Evolutionary conservation across 1,139 yeast species (phyloP).

Genomic region (Debaryomycetaceae sp.): DNA sequence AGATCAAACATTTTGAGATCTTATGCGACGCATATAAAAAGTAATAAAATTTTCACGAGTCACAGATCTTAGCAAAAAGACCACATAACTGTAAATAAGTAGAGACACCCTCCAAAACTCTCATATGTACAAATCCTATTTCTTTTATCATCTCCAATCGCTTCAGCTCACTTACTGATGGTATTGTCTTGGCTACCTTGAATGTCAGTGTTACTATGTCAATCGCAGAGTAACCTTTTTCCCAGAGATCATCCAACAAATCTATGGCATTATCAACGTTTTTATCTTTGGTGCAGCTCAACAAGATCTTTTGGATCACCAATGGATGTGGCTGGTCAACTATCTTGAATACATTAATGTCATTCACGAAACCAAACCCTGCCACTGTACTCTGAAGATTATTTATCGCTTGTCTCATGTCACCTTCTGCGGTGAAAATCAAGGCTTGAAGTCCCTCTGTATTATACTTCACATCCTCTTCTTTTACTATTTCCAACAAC

Average conservation of each 20-base stretch:
- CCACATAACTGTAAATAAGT: slow-evolving; percentile 85
- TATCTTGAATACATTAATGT: slow-evolving; percentile 88
- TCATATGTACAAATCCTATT: slow-evolving; percentile 88
- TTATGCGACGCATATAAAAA: slow-evolving; percentile 58
- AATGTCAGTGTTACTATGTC: slow-evolving; percentile 91
- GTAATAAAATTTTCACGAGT: slow-evolving; percentile 8
- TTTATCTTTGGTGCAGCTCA: slow-evolving; percentile 45
- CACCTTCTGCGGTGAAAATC: slow-evolving; percentile 97
- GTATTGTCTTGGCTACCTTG: slow-evolving; percentile 76
- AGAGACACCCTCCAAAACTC: slow-evolving; percentile 89
- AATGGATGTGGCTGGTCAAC: slow-evolving; percentile 97
- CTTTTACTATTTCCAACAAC: slow-evolving; percentile 64
- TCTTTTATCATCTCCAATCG: slow-evolving; percentile 77
- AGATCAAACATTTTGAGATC: slow-evolving; percentile 57
- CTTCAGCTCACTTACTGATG: slow-evolving; percentile 60
- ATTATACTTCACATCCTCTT: slow-evolving; percentile 72
- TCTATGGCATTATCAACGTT: slow-evolving; percentile 67
- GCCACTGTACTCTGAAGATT: slow-evolving; percentile 92
- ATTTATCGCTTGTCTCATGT: slow-evolving; percentile 97
- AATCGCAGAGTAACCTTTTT: slow-evolving; percentile 87
- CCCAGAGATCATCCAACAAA: slow-evolving; percentile 70
- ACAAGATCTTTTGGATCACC: slow-evolving; percentile 71
- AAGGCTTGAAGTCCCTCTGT: slow-evolving; percentile 93
- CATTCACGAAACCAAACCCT: slow-evolving; percentile 87
- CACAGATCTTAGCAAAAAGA: slow-evolving; percentile 63